A percentile compares a stretch with the other conserved stretches of the same genome.
phyloP scores from a whole-genome alignment of 768 basidiomycete species.

The Pisolithus albus region DNA sequence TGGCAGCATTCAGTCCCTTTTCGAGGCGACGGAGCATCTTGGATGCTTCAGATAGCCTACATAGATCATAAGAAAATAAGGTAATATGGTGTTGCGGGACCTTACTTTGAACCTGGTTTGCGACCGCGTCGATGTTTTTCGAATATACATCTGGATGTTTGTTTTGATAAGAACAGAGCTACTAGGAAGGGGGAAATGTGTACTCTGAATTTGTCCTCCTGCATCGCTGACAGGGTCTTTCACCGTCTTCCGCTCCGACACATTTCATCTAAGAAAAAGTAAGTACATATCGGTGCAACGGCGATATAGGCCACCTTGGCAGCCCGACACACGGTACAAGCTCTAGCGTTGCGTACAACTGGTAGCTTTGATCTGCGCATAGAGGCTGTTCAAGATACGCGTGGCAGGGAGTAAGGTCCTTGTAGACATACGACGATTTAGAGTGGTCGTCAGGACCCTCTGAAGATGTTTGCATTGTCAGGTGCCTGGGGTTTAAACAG shows the following conservation, averaged over 20 bases:
- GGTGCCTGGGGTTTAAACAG: conserved; percentile 10
- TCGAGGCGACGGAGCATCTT: conserved; percentile 85
- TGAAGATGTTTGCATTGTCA: conserved; percentile 21
- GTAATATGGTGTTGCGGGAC: not conserved
- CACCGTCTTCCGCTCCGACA: conserved; percentile 81
- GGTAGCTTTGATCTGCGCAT: conserved; percentile 34
- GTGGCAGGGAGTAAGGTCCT: conserved; percentile 4
- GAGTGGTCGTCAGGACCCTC: conserved; percentile 25
- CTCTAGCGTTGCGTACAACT: conserved; percentile 46
- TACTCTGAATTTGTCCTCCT: conserved; percentile 73
- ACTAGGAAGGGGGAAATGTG: conserved; percentile 22
- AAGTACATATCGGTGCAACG: conserved; percentile 11
- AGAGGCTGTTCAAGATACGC: conserved; percentile 4
- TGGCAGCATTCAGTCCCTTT: conserved; percentile 72
- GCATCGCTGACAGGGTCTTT: conserved; percentile 77
- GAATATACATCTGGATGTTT: conserved; percentile 58
- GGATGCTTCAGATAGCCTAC: conserved; percentile 78
- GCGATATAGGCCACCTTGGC: conserved; percentile 53
- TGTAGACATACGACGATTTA: conserved; percentile 20
- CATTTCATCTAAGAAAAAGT: conserved; percentile 70
- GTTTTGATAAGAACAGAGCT: conserved; percentile 9
- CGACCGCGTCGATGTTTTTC: conserved; percentile 86
- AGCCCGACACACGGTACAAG: conserved; percentile 79
- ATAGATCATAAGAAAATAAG: conserved; percentile 8
- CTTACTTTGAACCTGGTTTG: conserved; percentile 85